Conservation (phyloP, 2,329 filamentous ascomycete genomes). For the Byssochlamys sp. region DNA sequence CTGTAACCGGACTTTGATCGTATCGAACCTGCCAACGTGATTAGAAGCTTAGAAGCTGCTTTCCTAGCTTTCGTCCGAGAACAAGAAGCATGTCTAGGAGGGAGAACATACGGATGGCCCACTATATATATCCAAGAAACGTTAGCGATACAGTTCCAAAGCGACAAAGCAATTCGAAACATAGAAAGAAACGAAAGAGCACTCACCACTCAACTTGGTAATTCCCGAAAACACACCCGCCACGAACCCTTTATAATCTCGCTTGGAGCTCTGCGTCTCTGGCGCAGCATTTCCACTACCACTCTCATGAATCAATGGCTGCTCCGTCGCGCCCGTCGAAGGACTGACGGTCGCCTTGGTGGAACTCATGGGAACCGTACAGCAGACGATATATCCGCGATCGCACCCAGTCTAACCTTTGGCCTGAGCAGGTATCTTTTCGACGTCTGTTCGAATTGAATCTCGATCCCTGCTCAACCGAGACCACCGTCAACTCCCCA, state of each 20-base stretch:
- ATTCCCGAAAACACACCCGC: constrained; percentile 93
- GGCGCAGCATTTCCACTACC: background rate
- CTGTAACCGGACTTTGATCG: constrained; percentile 90
- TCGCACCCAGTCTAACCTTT: background rate
- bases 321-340: background rate
- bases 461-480: background rate
- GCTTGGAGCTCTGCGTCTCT: constrained; percentile 11
- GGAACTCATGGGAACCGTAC: background rate
- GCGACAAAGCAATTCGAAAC: background rate
- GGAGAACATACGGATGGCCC: constrained; percentile 47
- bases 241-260: constrained; percentile 88
- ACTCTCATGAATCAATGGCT: background rate
- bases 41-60: background rate
- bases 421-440: background rate
- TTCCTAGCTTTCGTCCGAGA: constrained; percentile 6
- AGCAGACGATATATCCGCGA: background rate
- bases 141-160: constrained; percentile 4
- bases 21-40: constrained; percentile 63
- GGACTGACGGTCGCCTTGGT: background rate
- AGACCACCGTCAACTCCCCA: background rate
- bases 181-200: background rate
- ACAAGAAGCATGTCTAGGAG: constrained; percentile 4
- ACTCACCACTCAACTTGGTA: constrained; percentile 70
- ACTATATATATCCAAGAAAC: constrained; percentile 28
- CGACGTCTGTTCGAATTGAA: background rate